Percentiles rank a stretch among this genome's conserved stretches.
These are phyloP conservation scores for Verticillium klebahnii DNA, from an alignment of 2,329 filamentous ascomycete genomes.

Conservation along the genomic window DNA sequence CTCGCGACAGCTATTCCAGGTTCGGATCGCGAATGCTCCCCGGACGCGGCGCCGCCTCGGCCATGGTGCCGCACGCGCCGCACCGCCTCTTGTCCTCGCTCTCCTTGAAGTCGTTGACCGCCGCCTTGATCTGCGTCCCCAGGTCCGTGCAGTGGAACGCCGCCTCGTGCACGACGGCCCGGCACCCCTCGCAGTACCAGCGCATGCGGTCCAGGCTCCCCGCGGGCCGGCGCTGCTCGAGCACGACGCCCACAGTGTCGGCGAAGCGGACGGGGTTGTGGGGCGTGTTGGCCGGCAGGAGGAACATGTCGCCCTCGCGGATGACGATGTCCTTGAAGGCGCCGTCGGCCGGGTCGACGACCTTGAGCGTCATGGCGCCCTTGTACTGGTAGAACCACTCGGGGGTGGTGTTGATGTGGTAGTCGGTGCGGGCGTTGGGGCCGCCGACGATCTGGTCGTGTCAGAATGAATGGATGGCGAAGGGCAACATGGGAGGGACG, in stretches of 20 bases:
- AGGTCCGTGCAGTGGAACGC: conserved; percentile 85
- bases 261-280: conserved; percentile 94
- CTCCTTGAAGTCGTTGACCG: conserved; percentile 75
- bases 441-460: conserved; percentile 75
- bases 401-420: conserved; percentile 94
- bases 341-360: conserved; percentile 56
- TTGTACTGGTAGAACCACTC: conserved; percentile 99
- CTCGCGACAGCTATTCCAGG: conserved; percentile 24
- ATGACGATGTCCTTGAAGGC: conserved; percentile 82
- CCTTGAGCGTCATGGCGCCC: conserved; percentile 89
- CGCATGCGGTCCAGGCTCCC: conserved; percentile 71
- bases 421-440: conserved; percentile 93
- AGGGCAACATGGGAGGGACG: background rate
- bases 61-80: conserved; percentile 68
- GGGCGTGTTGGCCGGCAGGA: conserved; percentile 89
- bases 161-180: conserved; percentile 75
- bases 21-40: conserved; percentile 59
- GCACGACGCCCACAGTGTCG: conserved; percentile 87
- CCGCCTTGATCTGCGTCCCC: conserved; percentile 90
- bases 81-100: conserved; percentile 68
- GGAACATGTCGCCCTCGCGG: conserved; percentile 87
- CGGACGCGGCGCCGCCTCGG: conserved; percentile 62
- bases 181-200: conserved; percentile 71
- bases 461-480: conserved; percentile 1
- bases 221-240: conserved; percentile 76